phyloP scores from a whole-genome alignment of 331 rosid species.

The Ulmus americana region DNA sequence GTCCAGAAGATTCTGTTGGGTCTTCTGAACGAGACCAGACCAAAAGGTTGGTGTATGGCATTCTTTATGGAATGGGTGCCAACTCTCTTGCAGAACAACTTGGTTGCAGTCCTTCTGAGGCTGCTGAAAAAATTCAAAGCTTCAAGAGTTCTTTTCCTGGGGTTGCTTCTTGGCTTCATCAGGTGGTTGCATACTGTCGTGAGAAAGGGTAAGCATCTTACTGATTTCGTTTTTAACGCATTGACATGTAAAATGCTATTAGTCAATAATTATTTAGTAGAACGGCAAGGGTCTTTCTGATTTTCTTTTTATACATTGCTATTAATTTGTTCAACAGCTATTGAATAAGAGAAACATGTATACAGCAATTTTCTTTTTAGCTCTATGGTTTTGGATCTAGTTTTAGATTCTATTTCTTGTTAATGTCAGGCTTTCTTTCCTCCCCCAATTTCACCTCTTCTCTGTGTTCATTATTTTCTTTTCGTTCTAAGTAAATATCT shows the following conservation, averaged over 20 bases:
- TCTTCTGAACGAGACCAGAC: constrained; percentile 72
- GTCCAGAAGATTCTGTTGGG: constrained; percentile 55
- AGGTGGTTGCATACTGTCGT: constrained; percentile 64
- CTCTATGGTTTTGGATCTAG: background rate
- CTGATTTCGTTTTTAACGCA: background rate
- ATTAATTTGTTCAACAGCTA: background rate
- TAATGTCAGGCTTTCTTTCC: background rate
- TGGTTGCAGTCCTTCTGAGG: constrained; percentile 67
- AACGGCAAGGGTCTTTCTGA: too few relatives aligned
- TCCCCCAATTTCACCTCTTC: background rate
- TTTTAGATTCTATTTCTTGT: background rate
- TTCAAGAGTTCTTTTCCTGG: constrained; percentile 82
- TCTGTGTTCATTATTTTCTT: background rate
- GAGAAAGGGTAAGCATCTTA: constrained; percentile 60
- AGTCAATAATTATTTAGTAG: too few relatives aligned
- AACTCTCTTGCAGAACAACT: constrained; percentile 81
- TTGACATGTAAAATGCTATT: too few relatives aligned
- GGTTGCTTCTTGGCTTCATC: constrained; percentile 88
- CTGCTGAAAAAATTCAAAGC: constrained; percentile 66
- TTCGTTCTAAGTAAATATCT: background rate
- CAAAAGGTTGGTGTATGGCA: constrained; percentile 84
- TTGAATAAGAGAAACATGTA: background rate
- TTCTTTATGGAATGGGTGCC: constrained; percentile 95
- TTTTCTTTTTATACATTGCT: too few relatives aligned
- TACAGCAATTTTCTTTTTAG: background rate